Base-by-base conservation (phyloP, 441 rosid species). In the Capsella rubella region DNA sequence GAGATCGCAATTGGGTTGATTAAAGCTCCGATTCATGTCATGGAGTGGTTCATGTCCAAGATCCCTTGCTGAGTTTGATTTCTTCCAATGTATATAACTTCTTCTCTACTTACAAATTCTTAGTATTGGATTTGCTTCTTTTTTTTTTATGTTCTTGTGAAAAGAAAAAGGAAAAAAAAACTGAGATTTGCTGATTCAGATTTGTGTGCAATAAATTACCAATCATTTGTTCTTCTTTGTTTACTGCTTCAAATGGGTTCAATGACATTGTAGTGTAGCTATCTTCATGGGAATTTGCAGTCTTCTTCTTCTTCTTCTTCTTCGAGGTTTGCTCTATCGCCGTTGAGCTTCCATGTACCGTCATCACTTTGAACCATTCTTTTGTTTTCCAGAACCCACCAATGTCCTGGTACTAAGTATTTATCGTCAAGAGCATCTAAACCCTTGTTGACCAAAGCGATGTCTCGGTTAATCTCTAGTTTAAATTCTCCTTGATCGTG, bases 1-100 rank as follows among this genome's bases (percentile, higher is more conserved):
- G 94, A 89, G 84, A 75, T 89, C n/a, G 91, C 91, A 0, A 74
- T 87, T 47, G 71, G 82, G 1, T 70, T 89, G 81, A 86, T 89
- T 68, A 89, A 79, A 77, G 90, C 91, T 7, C 94, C 94, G 1
- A 50, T 87, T 79, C 78, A 32, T 71, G 84, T 89, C 47, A 81
- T 89, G 84, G 76, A 85, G 74, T 89, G 94, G 91, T 89, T 89
- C 86, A 87, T 85, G 39, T 82, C 89, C 52, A 76, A 85, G 78
- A 87, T 85, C 47, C 94, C 94, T 75, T 89, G 94, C 78, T 85
- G 34, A 78, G 69, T 56, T 18, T 16, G 35, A 6, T 49, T 62
- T 53, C 65, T 39, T 53, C n/a, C 21, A 52, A 52, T 56, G 71
- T 76, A 55, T 13, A 64, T 45, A 46, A 62, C 61, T 57, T 72